Evolutionary conservation across 1,139 yeast genomes (phyloP), one percentile per base, ranked within the genome.

Genomic region (Pichia sp.): DNA sequence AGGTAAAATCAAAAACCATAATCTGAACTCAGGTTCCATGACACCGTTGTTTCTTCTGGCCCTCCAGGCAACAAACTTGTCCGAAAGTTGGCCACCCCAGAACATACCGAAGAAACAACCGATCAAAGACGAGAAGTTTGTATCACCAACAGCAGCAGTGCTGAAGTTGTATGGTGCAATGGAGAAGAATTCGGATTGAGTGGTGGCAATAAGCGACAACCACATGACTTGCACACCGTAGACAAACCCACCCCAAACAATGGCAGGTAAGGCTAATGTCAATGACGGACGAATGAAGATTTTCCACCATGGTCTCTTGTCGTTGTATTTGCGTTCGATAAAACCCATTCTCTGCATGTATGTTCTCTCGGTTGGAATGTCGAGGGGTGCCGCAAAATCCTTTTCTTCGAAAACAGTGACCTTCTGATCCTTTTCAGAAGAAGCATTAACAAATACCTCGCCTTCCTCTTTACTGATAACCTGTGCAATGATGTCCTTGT

Each of bases 91-190:
- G 48, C 93, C 93, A 8, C 90, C 88, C 68, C 84, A 81, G 50
- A 84, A 66, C 70, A 92, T 85, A 10, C 95, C 95, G 58, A 87
- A 69, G 10, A 83, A 71, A 1, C 92, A 87, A 13, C 95, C 95
- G 51, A 86, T 79, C 52, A 85, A 69, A 36, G 89, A 79, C 5
- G 93, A 88, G 36, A 87, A 80, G 65, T 87, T 85, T 87, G 86
- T 85, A 54, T 86, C 70, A 0, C 90, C 95, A 8, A 87, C 88
- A 3, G 85, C 88, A 10, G 82, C 77, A 51, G 82, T 78, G 30
- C 82, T 73, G 64, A 84, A 82, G 69, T 81, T 83, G 77, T 85
- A 87, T 1, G 92, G 92, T 0, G 76, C 77, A 47, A 74, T 82
- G 8, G 72, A 60, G 57, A 72, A 76, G 47, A 77, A 70, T 54